phyloP scores from a whole-genome alignment of 2,329 filamentous ascomycete genomes.

The Thermoascus crustaceus region DNA sequence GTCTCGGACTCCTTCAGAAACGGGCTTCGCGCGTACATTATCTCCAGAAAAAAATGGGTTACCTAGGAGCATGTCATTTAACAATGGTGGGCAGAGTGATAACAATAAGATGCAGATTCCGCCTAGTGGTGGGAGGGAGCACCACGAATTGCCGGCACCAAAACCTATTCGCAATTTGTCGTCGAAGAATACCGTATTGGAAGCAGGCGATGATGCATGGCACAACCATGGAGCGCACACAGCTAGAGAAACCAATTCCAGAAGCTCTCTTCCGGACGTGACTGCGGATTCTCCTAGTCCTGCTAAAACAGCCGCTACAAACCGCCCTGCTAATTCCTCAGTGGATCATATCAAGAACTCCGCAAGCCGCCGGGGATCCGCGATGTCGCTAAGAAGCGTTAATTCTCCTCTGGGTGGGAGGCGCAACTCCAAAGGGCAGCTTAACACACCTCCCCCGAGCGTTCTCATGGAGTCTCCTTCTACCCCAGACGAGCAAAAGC shows the following conservation, averaged over 20 bases:
- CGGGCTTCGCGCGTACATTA: conserved; percentile 3
- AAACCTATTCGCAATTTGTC: conserved; percentile 15
- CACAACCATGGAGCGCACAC: conserved; percentile 1
- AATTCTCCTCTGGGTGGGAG: conserved; percentile 2
- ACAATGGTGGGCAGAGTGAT: neutral
- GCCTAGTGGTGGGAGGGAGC: conserved; percentile 8
- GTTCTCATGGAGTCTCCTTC: conserved; percentile 9
- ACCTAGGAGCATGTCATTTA: no score
- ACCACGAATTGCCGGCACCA: conserved; percentile 16
- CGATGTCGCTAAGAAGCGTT: neutral
- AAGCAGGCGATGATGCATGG: conserved; percentile 1
- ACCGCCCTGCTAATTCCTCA: neutral
- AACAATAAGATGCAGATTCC: conserved; percentile 9
- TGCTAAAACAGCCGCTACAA: neutral
- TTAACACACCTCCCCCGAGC: conserved; percentile 11
- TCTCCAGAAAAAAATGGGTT: conserved; percentile 4
- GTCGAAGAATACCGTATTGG: conserved; percentile 4
- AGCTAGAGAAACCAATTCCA: no score
- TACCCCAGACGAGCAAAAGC: conserved; percentile 14
- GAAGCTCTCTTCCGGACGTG: no score
- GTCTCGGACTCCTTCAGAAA: conserved; percentile 6
- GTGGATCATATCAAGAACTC: no score
- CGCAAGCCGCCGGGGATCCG: neutral
- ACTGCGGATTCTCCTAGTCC: no score
- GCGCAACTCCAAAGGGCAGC: conserved; percentile 7